Conservation (phyloP, 2,329 filamentous ascomycete species). For the Chalaropsis thielavioides region DNA sequence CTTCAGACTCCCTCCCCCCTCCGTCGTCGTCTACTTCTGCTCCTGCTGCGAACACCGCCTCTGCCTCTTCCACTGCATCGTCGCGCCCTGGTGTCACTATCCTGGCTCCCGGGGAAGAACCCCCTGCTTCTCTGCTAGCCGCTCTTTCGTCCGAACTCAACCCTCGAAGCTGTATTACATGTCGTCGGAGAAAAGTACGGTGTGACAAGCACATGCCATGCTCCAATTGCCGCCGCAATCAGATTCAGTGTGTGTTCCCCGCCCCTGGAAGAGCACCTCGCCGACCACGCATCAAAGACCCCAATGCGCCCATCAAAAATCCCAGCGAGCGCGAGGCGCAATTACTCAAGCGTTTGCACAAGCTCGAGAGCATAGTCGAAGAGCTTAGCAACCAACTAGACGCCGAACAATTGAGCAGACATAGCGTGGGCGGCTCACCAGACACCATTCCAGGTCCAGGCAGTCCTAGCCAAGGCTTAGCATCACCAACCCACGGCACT, state of each 20-base stretch:
- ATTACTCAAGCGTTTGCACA: conserved; percentile 55
- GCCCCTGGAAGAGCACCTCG: conserved; percentile 58
- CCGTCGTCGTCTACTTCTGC: not conserved
- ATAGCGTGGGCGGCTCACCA: conserved; percentile 11
- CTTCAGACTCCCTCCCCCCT: not conserved
- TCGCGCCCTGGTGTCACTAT: conserved; percentile 15
- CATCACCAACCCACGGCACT: conserved; percentile 10
- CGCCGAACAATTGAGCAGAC: conserved; percentile 29
- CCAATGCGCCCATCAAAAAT: conserved; percentile 46
- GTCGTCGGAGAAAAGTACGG: conserved; percentile 49
- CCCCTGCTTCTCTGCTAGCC: conserved; percentile 13
- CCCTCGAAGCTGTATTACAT: conserved; percentile 37
- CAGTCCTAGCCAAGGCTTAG: conserved; percentile 5
- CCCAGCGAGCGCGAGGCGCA: conserved; percentile 51
- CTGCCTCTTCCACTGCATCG: conserved; percentile 17
- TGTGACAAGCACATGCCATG: conserved; percentile 69
- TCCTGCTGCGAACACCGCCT: not conserved
- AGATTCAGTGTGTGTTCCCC: conserved; percentile 60
- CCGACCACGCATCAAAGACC: conserved; percentile 49
- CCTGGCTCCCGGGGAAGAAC: conserved; percentile 17
- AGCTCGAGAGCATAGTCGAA: conserved; percentile 63
- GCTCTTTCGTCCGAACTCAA: conserved; percentile 26
- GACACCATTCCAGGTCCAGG: conserved; percentile 4
- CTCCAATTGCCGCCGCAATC: conserved; percentile 56
- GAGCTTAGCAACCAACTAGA: conserved; percentile 52